Conservation (phyloP, 2,329 filamentous ascomycete species). For the Huntiella bhutanensis region DNA sequence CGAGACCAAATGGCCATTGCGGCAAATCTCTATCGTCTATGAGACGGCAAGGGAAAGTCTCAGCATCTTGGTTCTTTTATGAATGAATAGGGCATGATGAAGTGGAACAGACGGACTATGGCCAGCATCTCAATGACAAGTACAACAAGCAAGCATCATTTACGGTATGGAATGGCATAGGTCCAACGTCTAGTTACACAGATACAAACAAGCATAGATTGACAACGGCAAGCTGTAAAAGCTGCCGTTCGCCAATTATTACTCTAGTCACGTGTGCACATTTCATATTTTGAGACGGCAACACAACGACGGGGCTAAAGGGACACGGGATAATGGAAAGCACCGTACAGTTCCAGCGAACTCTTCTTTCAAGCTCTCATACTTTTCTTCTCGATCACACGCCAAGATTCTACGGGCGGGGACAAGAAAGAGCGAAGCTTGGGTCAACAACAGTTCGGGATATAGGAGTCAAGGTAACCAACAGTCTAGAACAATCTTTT, state of each 20-base stretch:
- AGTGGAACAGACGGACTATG: too few relatives aligned
- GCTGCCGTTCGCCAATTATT: too few relatives aligned
- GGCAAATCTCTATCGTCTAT: slow-evolving; percentile 61
- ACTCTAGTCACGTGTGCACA: too few relatives aligned
- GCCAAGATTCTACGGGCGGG: slow-evolving; percentile 56
- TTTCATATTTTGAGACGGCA: too few relatives aligned
- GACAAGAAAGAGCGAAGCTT: background rate
- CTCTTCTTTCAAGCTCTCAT: slow-evolving; percentile 59
- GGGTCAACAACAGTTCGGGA: slow-evolving; percentile 2
- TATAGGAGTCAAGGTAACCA: background rate
- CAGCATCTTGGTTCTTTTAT: slow-evolving; percentile 23
- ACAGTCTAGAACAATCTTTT: slow-evolving; percentile 1
- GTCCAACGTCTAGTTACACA: too few relatives aligned
- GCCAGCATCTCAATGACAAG: too few relatives aligned
- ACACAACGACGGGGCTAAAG: too few relatives aligned
- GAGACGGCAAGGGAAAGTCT: slow-evolving; percentile 30
- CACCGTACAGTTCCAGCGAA: slow-evolving; percentile 67
- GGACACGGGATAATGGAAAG: slow-evolving; percentile 14
- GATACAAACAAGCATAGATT: too few relatives aligned
- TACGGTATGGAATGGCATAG: background rate
- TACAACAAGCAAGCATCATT: slow-evolving; percentile 8
- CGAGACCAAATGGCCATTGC: slow-evolving; percentile 89
- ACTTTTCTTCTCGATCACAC: slow-evolving; percentile 83
- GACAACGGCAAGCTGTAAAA: too few relatives aligned
- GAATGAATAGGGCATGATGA: too few relatives aligned